Evolutionary conservation across 148 eudicot genomes (phyloP).

Genomic region (Spergularia bocconei): DNA sequence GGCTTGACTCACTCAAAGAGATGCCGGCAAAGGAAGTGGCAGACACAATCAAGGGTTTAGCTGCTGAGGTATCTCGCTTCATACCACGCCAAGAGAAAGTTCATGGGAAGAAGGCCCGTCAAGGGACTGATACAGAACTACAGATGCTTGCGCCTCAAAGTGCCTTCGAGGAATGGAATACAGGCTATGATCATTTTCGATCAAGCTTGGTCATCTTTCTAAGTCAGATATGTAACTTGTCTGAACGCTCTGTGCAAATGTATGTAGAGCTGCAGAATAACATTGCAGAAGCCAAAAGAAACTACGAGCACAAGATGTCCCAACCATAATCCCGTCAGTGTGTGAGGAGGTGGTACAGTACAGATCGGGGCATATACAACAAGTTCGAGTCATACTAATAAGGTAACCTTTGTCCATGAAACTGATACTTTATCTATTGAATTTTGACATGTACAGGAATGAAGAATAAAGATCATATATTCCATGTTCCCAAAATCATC

Average conservation of each 20-base stretch:
- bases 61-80: constrained; percentile 47
- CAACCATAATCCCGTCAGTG: constrained; percentile 23
- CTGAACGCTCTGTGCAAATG: constrained; percentile 59
- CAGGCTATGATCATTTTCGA: constrained; percentile 45
- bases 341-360: not conserved
- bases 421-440: not conserved
- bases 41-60: constrained; percentile 55
- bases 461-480: constrained; percentile 14
- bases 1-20: constrained; percentile 56
- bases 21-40: constrained; percentile 49
- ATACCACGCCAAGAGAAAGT: constrained; percentile 76
- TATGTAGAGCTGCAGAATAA: constrained; percentile 49
- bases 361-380: not conserved
- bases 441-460: constrained; percentile 22
- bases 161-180: constrained; percentile 39
- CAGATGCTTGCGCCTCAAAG: constrained; percentile 39
- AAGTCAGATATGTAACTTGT: constrained; percentile 44
- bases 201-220: constrained; percentile 54
- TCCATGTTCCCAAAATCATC: not conserved
- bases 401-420: not conserved
- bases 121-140: constrained; percentile 24
- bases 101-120: constrained; percentile 50
- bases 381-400: not conserved
- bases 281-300: constrained; percentile 54
- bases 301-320: constrained; percentile 41